phyloP scores from a whole-genome alignment of 768 basidiomycete genomes.

The Suillus decipiens region DNA sequence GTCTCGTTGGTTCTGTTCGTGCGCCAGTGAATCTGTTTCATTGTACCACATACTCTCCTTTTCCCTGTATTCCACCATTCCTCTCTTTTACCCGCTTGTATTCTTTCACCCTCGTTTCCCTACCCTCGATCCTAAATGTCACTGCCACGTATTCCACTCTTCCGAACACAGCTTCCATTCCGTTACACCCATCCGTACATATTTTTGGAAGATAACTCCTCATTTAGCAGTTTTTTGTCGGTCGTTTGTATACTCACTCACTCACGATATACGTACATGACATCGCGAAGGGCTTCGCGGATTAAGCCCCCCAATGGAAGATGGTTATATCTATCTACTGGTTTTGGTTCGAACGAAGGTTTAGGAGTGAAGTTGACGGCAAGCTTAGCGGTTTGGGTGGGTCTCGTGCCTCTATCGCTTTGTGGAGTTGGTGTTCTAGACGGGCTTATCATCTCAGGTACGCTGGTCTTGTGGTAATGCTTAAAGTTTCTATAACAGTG shows the following conservation, averaged over 20 bases:
- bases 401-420: not conserved
- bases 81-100: not conserved
- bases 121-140: not conserved
- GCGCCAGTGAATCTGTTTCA: not conserved
- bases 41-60: slow-evolving; percentile 3
- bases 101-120: not conserved
- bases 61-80: not conserved
- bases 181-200: slow-evolving; percentile 11
- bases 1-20: not conserved
- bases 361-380: not conserved
- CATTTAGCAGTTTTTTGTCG: not conserved
- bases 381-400: not conserved
- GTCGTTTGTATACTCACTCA: slow-evolving; percentile 6
- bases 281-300: slow-evolving; percentile 54
- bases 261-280: slow-evolving; percentile 20
- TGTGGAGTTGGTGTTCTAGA: not conserved
- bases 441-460: slow-evolving; percentile 2
- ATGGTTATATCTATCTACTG: slow-evolving; percentile 3
- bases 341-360: not conserved
- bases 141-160: not conserved
- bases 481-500: not conserved
- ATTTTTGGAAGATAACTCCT: slow-evolving; percentile 14
- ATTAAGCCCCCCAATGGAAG: slow-evolving; percentile 43
- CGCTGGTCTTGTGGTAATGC: not conserved
- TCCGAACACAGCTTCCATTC: not conserved